These are phyloP conservation scores for Datisca glomerata DNA, from an alignment of 306 rosid species.

Conservation along the genomic window DNA sequence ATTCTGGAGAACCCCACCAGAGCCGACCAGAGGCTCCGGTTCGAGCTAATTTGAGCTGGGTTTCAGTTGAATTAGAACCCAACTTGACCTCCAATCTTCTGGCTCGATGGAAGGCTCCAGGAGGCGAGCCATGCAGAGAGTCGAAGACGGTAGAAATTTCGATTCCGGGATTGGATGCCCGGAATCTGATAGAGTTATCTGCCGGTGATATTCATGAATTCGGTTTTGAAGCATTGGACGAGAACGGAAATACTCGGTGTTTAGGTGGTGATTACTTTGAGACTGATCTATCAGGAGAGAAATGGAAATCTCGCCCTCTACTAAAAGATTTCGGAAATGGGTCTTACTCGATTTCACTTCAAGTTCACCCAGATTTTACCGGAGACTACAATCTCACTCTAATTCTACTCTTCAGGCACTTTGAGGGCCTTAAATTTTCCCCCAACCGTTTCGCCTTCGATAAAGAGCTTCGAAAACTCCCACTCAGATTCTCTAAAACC, in stretches of 20 bases:
- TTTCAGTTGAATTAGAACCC: conserved; percentile 47
- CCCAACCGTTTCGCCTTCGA: conserved; percentile 51
- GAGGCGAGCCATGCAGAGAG: conserved; percentile 64
- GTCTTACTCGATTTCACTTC: conserved; percentile 57
- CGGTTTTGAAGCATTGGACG: conserved; percentile 56
- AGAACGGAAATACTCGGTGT: conserved; percentile 53
- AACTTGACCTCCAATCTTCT: conserved; percentile 49
- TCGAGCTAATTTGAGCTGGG: conserved; percentile 31
- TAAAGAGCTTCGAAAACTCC: conserved; percentile 31
- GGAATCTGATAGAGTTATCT: conserved; percentile 31
- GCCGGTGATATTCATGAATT: conserved; percentile 73
- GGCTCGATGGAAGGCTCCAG: conserved; percentile 55
- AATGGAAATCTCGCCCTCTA: conserved; percentile 79
- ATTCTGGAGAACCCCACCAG: conserved; percentile 11
- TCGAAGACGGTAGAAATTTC: conserved; percentile 42
- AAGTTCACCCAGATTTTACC: conserved; percentile 68
- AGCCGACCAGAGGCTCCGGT: conserved; percentile 9
- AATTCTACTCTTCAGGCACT: conserved; percentile 59
- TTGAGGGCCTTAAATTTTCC: conserved; percentile 64
- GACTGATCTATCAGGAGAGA: conserved; percentile 75
- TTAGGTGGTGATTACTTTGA: conserved; percentile 90
- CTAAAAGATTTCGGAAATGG: conserved; percentile 75
- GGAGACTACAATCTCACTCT: conserved; percentile 56
- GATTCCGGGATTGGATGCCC: conserved; percentile 44
- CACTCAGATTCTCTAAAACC: conserved; percentile 35